Evolutionary conservation across 345 rosid genomes (phyloP).

Genomic region (Ailanthus altissimus): DNA sequence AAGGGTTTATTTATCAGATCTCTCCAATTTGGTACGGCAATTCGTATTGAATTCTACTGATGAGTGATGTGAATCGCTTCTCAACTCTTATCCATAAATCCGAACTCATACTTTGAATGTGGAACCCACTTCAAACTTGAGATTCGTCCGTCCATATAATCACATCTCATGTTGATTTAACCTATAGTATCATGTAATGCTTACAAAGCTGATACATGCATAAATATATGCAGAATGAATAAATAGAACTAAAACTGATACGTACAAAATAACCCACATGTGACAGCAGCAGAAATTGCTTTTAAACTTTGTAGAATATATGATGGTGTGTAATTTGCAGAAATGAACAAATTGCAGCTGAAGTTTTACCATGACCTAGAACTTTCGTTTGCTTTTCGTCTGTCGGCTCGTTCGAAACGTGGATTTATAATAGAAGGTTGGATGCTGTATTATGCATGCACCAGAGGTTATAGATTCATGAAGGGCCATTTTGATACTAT

Average conservation of each 20-base stretch:
- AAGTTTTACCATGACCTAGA: background rate
- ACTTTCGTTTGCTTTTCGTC: constrained; percentile 4
- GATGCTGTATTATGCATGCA: no score
- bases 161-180: background rate
- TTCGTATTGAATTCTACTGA: background rate
- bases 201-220: background rate
- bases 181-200: background rate
- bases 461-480: no score
- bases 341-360: constrained; percentile 7
- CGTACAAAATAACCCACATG: background rate
- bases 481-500: no score
- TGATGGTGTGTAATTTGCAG: background rate
- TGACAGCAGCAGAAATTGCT: background rate
- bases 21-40: background rate
- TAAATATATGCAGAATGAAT: no score
- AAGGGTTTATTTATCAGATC: no score
- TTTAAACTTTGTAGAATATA: background rate
- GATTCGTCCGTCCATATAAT: background rate
- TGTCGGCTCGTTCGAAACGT: background rate
- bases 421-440: background rate
- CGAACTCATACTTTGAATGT: background rate
- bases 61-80: background rate
- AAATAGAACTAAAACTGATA: no score
- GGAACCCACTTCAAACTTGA: background rate
- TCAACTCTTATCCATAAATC: background rate